Conservation (phyloP, 768 basidiomycete genomes). For the Serendipita sp. region DNA sequence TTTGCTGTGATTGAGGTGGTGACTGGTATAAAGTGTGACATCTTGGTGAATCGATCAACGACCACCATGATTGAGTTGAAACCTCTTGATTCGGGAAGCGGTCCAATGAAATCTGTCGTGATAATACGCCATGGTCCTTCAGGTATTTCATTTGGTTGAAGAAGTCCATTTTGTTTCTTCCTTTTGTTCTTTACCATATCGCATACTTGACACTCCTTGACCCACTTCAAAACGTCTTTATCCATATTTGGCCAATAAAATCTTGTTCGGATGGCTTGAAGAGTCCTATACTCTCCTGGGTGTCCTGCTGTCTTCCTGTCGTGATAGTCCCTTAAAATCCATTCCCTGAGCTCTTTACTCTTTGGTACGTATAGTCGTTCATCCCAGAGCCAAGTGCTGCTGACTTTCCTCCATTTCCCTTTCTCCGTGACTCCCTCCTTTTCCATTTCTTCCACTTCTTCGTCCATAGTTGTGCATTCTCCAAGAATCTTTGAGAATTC, state of each 20-base stretch:
- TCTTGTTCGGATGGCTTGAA: background rate
- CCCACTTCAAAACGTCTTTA: background rate
- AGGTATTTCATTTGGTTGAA: constrained; percentile 19
- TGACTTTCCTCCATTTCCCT: no score
- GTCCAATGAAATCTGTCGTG: constrained; percentile 17
- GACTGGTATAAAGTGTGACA: constrained; percentile 11
- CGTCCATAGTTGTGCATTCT: no score
- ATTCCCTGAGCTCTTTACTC: background rate
- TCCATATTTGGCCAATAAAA: constrained; percentile 2
- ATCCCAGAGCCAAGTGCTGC: background rate
- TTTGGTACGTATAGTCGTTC: background rate
- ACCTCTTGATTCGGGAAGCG: constrained; percentile 16
- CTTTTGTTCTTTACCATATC: background rate
- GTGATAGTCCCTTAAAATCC: background rate
- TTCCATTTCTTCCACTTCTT: constrained; percentile 3
- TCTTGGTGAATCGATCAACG: constrained; percentile 14
- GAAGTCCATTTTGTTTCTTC: constrained; percentile 14
- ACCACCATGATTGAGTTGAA: constrained; percentile 15
- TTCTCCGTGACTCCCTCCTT: no score
- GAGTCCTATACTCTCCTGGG: background rate
- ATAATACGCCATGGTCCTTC: constrained; percentile 17
- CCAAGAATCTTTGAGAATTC: no score
- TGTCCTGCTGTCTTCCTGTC: background rate
- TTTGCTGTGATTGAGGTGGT: background rate
- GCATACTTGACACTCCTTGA: background rate